Conservation (phyloP, 768 basidiomycete genomes). For the Termitomyces sp. region DNA sequence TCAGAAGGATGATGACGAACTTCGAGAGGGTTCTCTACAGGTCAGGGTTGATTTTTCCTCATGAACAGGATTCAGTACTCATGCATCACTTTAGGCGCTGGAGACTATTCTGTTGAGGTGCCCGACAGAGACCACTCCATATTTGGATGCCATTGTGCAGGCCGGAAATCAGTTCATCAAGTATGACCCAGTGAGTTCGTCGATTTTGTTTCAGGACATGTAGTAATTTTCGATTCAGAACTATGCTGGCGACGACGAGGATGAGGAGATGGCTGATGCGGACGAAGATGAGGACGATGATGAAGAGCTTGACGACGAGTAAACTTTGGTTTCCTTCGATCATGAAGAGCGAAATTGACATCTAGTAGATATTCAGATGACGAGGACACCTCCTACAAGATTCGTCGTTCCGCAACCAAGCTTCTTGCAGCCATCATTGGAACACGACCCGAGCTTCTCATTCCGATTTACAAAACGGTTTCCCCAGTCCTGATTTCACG, state of each 20-base stretch:
- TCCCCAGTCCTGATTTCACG: constrained; percentile 87
- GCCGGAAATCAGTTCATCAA: constrained; percentile 77
- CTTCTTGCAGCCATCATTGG: constrained; percentile 78
- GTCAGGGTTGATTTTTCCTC: constrained; percentile 24
- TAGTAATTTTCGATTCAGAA: constrained; percentile 27
- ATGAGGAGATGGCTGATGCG: constrained; percentile 66
- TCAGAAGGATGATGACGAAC: constrained; percentile 75
- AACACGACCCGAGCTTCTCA: constrained; percentile 85
- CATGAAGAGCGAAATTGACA: constrained; percentile 4
- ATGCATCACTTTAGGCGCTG: constrained; percentile 48
- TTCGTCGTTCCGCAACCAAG: constrained; percentile 90
- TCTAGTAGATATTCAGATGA: constrained; percentile 84
- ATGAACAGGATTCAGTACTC: not conserved
- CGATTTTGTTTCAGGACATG: not conserved
- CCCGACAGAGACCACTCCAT: constrained; percentile 75
- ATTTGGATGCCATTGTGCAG: constrained; percentile 62
- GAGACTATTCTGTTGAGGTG: constrained; percentile 83
- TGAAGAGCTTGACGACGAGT: constrained; percentile 76
- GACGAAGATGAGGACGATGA: constrained; percentile 80
- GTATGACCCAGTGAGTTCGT: constrained; percentile 72
- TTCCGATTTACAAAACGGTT: constrained; percentile 73
- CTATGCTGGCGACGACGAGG: constrained; percentile 46
- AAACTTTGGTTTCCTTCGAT: constrained; percentile 20
- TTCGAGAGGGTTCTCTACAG: constrained; percentile 77
- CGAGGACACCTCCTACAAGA: constrained; percentile 97